Conservation (phyloP, 805 yeast species). For the Ogataea trehalophila region DNA sequence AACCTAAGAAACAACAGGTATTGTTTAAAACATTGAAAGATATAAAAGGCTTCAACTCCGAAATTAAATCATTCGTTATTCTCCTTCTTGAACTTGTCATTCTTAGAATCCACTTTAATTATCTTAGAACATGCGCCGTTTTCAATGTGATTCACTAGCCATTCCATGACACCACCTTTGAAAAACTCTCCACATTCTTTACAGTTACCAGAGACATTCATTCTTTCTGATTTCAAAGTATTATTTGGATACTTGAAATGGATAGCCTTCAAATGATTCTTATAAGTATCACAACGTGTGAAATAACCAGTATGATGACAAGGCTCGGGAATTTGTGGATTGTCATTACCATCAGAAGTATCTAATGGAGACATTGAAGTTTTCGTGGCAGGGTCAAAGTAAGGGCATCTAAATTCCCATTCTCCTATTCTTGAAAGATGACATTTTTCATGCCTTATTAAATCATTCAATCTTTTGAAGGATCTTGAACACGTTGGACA, state of each 20-base stretch:
- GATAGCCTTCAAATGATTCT: conserved; percentile 83
- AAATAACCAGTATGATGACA: conserved; percentile 86
- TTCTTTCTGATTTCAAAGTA: conserved; percentile 72
- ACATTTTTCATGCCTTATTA: conserved; percentile 78
- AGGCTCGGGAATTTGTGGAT: conserved; percentile 13
- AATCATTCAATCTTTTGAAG: conserved; percentile 82
- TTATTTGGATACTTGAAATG: conserved; percentile 89
- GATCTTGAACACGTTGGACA: conserved; percentile 80
- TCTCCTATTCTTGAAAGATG: conserved; percentile 75
- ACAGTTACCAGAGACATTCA: conserved; percentile 66
- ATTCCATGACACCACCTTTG: conserved; percentile 59
- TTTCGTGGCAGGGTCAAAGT: conserved; percentile 37
- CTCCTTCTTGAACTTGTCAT: background rate
- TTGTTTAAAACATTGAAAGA: too few relatives aligned
- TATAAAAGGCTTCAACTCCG: too few relatives aligned
- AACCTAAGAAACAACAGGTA: too few relatives aligned
- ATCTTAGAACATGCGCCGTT: conserved; percentile 33
- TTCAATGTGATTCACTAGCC: conserved; percentile 76
- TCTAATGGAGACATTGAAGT: conserved; percentile 5
- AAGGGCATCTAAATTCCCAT: conserved; percentile 77
- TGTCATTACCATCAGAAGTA: conserved; percentile 9
- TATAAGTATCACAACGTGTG: conserved; percentile 86
- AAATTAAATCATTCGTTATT: too few relatives aligned
- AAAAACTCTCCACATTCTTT: conserved; percentile 68
- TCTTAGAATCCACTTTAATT: conserved; percentile 3